Evolutionary conservation across 2,329 filamentous ascomycete species (phyloP), one percentile per base, ranked within the genome.

Genomic region (Pseudopyrenochaeta lycopersici): DNA sequence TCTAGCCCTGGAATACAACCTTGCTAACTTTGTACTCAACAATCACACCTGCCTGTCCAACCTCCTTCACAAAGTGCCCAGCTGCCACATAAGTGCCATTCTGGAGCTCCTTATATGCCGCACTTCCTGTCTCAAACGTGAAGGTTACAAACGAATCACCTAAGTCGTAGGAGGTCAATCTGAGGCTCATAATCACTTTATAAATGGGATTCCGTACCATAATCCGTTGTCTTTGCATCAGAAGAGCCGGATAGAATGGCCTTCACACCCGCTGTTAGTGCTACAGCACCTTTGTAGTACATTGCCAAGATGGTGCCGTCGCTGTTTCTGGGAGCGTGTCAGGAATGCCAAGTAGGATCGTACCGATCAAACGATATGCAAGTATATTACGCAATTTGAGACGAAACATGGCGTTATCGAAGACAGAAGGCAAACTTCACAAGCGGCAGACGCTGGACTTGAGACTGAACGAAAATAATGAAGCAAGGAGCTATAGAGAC

Each of bases 1-100:
- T 9, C 33, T 39, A 39, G 7, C 17, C 36, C 18, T 39, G 17
- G 21, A 23, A 23, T 52, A 67, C 57, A 31, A 67, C 70, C 54
- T 63, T 67, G 29, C 59, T 63, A 46, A 73, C 68, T 56, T 67
- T 73, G 44, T 73, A 73, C 60, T 73, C 70, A 6, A 73, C 70
- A 40, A 70, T 48, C 4, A 64, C 40, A 7, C 56, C 64, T 0
- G 43, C 29, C 41, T 64, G 54, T 4, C 62, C 66, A 23, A 45
- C 32, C 44, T 65, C 65, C 7, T 63, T 65, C 3, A 71, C 50
- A 47, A 73, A 73, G 32, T 63, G 62, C 0, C 70, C 70, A 11
- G 70, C 68, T 35, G 66, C 68, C 23, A 72, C 70, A 58, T 59
- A 73, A 2, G 58, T 64, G 14, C 62, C 67, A 42, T 71, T 71